These are phyloP conservation scores for Rhynchosporium agropyri DNA, from an alignment of 2,329 filamentous ascomycete species.

Conservation along the genomic window DNA sequence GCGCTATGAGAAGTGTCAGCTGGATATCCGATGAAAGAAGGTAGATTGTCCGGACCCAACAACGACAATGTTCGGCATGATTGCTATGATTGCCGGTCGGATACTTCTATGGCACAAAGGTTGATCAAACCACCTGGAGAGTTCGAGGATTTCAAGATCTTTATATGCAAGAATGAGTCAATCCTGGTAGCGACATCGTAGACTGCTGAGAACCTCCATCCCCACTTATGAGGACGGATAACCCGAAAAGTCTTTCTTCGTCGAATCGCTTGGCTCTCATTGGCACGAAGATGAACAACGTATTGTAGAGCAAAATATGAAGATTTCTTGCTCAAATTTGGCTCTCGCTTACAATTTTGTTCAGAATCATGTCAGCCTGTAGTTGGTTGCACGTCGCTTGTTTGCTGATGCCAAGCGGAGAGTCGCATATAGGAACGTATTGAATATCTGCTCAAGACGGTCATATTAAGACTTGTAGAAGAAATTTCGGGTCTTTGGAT, in stretches of 20 bases:
- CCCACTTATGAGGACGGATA: constrained; percentile 18
- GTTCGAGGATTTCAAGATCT: neutral
- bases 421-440: neutral
- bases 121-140: neutral
- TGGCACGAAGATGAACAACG: neutral
- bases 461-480: neutral
- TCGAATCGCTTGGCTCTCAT: constrained; percentile 12
- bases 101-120: neutral
- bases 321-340: neutral
- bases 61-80: constrained; percentile 45
- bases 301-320: neutral
- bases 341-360: neutral
- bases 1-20: constrained; percentile 49
- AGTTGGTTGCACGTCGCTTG: neutral
- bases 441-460: neutral
- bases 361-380: neutral
- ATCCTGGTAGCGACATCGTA: neutral
- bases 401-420: neutral
- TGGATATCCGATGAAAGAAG: neutral
- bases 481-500: neutral
- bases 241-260: constrained; percentile 1
- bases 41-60: constrained; percentile 42
- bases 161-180: constrained; percentile 5
- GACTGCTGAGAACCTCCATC: neutral
- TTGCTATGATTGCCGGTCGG: neutral